These are phyloP conservation scores for Chlamydomonas schloesseri DNA, from an alignment of 139 green algal species.

Conservation along the genomic window DNA sequence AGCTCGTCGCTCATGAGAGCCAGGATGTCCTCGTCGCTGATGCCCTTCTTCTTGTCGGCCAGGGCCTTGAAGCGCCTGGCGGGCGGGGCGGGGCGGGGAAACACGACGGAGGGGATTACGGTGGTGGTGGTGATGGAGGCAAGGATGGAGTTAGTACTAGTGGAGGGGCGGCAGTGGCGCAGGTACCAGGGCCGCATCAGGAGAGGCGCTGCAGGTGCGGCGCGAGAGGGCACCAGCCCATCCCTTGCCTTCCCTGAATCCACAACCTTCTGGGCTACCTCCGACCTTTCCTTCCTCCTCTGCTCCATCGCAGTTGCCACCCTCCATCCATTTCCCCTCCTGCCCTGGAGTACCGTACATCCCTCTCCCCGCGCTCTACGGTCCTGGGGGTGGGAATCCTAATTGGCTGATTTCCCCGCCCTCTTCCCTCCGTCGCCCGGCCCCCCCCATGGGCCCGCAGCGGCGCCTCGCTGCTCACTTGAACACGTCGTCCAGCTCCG, in stretches of 20 bases:
- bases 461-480: too few species aligned
- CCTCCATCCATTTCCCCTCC: not conserved
- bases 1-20: slow-evolving; percentile 93
- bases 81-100: not conserved
- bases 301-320: not conserved
- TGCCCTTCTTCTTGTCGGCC: slow-evolving; percentile 95
- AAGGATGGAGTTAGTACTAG: too few species aligned
- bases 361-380: too few species aligned
- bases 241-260: too few species aligned
- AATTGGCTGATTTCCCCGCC: too few species aligned
- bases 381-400: too few species aligned
- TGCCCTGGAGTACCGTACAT: not conserved
- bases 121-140: too few species aligned
- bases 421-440: too few species aligned
- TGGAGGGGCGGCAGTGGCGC: not conserved
- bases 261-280: not conserved
- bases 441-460: too few species aligned
- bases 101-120: slow-evolving; percentile 1
- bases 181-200: not conserved
- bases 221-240: too few species aligned
- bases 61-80: slow-evolving; percentile 89
- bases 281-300: not conserved
- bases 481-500: slow-evolving; percentile 94
- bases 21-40: slow-evolving; percentile 96
- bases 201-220: not conserved